Evolutionary conservation across 352 stramenopile species (phyloP).

Genomic region (Globisporangium lucens): DNA sequence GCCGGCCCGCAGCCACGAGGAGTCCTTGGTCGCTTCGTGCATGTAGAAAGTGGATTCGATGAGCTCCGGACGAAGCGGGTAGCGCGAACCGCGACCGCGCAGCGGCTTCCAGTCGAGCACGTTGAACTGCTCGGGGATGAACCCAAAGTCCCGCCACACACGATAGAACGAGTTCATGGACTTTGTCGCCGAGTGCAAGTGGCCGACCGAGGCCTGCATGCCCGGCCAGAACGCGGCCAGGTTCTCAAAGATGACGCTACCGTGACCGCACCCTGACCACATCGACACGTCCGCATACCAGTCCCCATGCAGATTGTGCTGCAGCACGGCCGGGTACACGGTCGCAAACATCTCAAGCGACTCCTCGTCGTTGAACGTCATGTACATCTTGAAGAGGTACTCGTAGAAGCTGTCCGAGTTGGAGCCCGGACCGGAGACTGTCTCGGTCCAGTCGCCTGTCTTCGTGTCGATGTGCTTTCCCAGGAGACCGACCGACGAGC

Average conservation of each 20-base stretch:
- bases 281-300: slow-evolving; percentile 87
- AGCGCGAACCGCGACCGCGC: slow-evolving; percentile 54
- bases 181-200: slow-evolving; percentile 74
- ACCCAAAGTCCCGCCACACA: slow-evolving; percentile 93
- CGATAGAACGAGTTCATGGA: slow-evolving; percentile 95
- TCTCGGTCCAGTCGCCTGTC: slow-evolving; percentile 84
- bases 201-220: slow-evolving; percentile 93
- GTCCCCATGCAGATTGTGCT: slow-evolving; percentile 76
- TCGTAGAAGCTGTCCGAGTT: slow-evolving; percentile 99
- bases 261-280: slow-evolving; percentile 58
- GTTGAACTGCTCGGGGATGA: slow-evolving; percentile 96
- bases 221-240: slow-evolving; percentile 96
- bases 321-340: slow-evolving; percentile 64
- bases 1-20: slow-evolving; percentile 76
- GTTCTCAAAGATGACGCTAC: slow-evolving; percentile 76
- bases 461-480: slow-evolving; percentile 96
- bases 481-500: slow-evolving; percentile 85
- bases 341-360: slow-evolving; percentile 90
- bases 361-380: slow-evolving; percentile 92
- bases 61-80: slow-evolving; percentile 96
- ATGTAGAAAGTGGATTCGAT: slow-evolving; percentile 97
- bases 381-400: slow-evolving; percentile 97
- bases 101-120: slow-evolving; percentile 77
- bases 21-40: slow-evolving; percentile 87
- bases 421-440: slow-evolving; percentile 75